Conservation (phyloP, 1,284 basidiomycete species). For the Irpex rosettiformis region DNA sequence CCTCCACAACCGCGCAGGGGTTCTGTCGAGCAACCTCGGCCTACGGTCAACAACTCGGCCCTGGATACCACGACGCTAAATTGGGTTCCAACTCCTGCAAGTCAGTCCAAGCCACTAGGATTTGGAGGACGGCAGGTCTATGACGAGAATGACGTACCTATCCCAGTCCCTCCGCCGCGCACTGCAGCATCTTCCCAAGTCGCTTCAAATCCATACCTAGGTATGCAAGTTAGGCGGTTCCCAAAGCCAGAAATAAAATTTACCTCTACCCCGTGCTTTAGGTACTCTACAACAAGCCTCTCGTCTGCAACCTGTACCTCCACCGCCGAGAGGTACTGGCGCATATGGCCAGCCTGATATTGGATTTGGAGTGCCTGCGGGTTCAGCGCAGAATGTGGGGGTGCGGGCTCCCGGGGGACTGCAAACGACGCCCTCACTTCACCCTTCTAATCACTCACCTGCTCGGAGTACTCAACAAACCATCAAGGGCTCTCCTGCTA, state of each 20-base stretch:
- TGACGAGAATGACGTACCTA: conserved; percentile 9
- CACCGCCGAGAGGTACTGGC: conserved; percentile 7
- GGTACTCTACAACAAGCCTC: conserved; percentile 5
- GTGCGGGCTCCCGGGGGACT: not conserved
- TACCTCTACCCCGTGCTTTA: not conserved
- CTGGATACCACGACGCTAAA: not conserved
- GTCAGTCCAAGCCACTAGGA: not conserved
- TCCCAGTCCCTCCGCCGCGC: conserved; percentile 7
- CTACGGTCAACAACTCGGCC: not conserved
- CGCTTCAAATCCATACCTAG: not conserved
- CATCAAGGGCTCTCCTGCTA: conserved; percentile 18
- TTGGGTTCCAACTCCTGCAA: not conserved
- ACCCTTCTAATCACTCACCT: conserved; percentile 15
- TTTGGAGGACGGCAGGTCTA: not conserved
- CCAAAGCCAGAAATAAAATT: conserved; percentile 6
- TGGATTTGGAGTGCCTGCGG: not conserved
- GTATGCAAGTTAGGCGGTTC: not conserved
- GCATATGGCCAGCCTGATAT: conserved; percentile 3
- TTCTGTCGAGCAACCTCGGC: not conserved
- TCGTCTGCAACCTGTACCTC: conserved; percentile 11
- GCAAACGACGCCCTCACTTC: not conserved
- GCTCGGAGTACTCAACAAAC: conserved; percentile 13
- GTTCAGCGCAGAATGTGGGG: not conserved
- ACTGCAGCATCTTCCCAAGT: not conserved
- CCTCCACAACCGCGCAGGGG: not conserved